Evolutionary conservation across 768 basidiomycete species (phyloP), one percentile per base, ranked within the genome.

Genomic region (Hydnomerulius pinastri): DNA sequence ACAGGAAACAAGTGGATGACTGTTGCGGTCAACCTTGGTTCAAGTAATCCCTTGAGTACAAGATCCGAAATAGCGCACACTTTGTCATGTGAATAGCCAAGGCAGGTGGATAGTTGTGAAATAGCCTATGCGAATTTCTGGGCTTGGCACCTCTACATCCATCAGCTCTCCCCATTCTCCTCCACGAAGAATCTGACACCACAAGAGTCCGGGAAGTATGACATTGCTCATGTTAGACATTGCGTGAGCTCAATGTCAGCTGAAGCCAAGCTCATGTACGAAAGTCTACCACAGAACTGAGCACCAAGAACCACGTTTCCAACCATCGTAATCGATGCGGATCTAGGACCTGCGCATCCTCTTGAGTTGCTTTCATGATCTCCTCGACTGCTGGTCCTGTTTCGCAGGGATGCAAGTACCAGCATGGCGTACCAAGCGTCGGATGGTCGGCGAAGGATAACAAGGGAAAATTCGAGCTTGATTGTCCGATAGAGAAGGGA

Each of bases 341-440:
- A n/a, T n/a, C n/a, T n/a, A n/a, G n/a, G n/a, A n/a, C n/a, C n/a
- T n/a, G n/a, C n/a, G 58, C 65, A 4, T 63, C 65, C 29, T 58
- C 54, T 13, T 65, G 63, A 10, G 73, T 65, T 53, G 83, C 87
- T 18, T 61, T 57, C 69, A 92, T 64, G 18, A 96, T 70, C 68
- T 95, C 92, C 20, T 72, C 71, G 1, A 96, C 80, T 1, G 83
- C 80, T 28, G 67, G 68, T 9, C 77, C 76, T 4, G 85, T 88
- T 65, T 90, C 84, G 64, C 93, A 96, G 9, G 93, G 93, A 64
- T 96, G 93, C 32, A 96, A 72, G 61, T 85, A 91, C 91, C 91
- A 96, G 48, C 82, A 85, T 8, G 86, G 84, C 2, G 73, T 81
- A 18, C 83, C 86, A 25, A 88, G 74, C 5, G 77, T 82, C 0